Conservation (phyloP, 2,329 filamentous ascomycete species). For the Xylariaceae sp. region DNA sequence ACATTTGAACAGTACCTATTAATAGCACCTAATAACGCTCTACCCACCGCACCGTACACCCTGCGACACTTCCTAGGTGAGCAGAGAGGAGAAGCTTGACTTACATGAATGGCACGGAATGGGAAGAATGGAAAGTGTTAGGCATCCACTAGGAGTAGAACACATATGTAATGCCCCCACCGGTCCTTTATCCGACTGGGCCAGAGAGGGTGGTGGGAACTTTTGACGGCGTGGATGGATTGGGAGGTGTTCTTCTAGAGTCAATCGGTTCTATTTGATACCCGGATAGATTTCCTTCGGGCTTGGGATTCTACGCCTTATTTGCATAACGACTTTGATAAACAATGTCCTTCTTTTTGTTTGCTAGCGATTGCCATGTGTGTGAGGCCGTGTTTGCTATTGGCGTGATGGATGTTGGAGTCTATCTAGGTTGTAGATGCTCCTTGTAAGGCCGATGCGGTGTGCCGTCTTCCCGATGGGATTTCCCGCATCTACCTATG, state of each 20-base stretch:
- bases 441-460: too few species aligned
- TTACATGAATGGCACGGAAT: slow-evolving; percentile 2
- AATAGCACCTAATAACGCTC: slow-evolving; percentile 18
- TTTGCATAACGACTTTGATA: slow-evolving; percentile 5
- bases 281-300: slow-evolving; percentile 34
- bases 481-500: too few species aligned
- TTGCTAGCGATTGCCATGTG: not conserved
- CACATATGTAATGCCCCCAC: slow-evolving; percentile 7
- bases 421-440: too few species aligned
- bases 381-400: not conserved
- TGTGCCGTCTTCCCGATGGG: too few species aligned
- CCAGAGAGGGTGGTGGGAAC: slow-evolving; percentile 15
- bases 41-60: slow-evolving; percentile 1
- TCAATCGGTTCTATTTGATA: slow-evolving; percentile 32
- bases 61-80: not conserved
- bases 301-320: slow-evolving; percentile 19
- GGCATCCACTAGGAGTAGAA: slow-evolving; percentile 12
- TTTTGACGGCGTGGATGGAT: slow-evolving; percentile 18
- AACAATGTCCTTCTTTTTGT: not conserved
- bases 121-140: slow-evolving; percentile 19
- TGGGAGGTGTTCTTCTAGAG: slow-evolving; percentile 18
- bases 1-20: slow-evolving; percentile 6
- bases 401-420: not conserved
- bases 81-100: not conserved
- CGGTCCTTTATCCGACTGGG: slow-evolving; percentile 14